These are phyloP conservation scores for Aspergillus chevalieri DNA, from an alignment of 2,329 filamentous ascomycete genomes.

Conservation along the genomic window DNA sequence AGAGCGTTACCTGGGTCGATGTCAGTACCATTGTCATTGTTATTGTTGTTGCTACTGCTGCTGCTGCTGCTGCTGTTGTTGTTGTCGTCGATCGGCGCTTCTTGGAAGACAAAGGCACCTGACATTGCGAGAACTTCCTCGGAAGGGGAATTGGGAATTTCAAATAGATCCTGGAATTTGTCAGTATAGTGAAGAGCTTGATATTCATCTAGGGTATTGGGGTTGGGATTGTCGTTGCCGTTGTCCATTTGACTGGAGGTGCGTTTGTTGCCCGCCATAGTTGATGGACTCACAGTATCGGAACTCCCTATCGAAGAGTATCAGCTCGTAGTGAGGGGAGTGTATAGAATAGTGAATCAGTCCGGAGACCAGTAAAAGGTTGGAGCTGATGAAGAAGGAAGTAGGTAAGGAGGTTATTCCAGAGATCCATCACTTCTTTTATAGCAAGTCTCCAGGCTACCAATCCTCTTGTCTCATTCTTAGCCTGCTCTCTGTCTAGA, in stretches of 20 bases:
- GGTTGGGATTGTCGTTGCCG: background rate
- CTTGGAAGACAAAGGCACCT: background rate
- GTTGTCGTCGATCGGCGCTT: background rate
- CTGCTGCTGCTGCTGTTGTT: background rate
- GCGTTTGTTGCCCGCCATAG: slow-evolving; percentile 1
- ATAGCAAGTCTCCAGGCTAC: background rate
- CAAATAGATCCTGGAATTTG: background rate
- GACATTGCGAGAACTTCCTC: no score
- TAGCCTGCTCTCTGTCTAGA: background rate
- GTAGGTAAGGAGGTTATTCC: no score
- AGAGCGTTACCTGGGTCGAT: background rate
- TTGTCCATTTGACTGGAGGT: background rate
- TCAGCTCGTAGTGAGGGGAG: no score
- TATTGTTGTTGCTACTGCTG: background rate
- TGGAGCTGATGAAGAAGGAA: no score
- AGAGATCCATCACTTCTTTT: background rate
- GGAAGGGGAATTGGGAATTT: no score
- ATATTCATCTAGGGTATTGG: background rate
- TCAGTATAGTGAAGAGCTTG: background rate
- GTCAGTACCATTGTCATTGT: background rate
- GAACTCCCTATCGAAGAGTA: background rate
- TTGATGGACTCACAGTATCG: background rate
- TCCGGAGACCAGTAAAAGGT: no score
- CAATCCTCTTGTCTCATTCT: background rate
- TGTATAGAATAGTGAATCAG: no score